Percentiles rank a stretch among this genome's conserved stretches.
Conservation (phyloP, 2,329 filamentous ascomycete species). For the Berkeleyomyces rouxiae region DNA sequence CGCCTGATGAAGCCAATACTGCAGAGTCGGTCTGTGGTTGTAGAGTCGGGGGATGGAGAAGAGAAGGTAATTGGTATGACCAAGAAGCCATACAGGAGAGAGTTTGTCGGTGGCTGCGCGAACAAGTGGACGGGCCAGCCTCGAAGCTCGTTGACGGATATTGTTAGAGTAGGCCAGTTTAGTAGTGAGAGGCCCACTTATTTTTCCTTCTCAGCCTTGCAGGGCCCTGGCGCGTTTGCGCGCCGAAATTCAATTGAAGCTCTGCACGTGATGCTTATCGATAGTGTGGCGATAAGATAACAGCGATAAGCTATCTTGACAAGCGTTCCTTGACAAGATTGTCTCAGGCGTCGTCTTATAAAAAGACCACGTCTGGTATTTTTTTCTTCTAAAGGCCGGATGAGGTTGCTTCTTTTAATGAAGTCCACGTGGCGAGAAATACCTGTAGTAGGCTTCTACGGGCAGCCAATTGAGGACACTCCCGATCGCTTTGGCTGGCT, state of each 20-base stretch:
- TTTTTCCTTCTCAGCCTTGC: slow-evolving; percentile 13
- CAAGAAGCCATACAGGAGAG: no score
- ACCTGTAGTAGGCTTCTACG: no score
- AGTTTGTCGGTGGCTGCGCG: no score
- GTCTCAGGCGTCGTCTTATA: background rate
- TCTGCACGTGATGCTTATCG: slow-evolving; percentile 8
- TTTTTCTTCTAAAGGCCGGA: no score
- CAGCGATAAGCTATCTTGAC: background rate
- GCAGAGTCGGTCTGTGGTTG: background rate
- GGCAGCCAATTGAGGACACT: no score
- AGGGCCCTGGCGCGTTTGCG: slow-evolving; percentile 9
- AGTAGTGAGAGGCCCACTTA: slow-evolving; percentile 5
- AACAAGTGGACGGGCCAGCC: no score
- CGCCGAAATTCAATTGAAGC: background rate
- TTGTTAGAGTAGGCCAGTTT: background rate
- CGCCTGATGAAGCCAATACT: background rate
- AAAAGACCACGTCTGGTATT: no score
- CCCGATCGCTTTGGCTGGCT: background rate
- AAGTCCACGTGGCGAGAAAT: no score
- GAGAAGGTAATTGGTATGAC: no score
- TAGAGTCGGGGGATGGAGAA: no score
- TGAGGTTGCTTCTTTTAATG: no score
- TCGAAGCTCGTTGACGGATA: no score
- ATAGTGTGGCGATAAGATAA: background rate
- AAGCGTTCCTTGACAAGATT: background rate